Base-by-base conservation (phyloP, 768 basidiomycete species). In the Exsudoporus frostii region DNA sequence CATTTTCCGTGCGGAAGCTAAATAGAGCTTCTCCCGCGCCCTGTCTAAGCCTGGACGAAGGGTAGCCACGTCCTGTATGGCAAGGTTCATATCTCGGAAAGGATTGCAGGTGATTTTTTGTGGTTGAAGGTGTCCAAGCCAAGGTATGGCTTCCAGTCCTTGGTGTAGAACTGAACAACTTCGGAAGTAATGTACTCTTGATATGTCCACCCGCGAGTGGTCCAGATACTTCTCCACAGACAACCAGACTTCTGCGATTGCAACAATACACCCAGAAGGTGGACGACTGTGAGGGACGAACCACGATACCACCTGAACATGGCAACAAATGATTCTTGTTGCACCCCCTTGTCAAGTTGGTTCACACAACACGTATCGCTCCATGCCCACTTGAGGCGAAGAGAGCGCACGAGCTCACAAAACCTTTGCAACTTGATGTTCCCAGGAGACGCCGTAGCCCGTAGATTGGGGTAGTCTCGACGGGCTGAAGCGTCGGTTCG, bases 21-120 rank as follows among this genome's bases (percentile, higher is more conserved):
- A 3, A n/a, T 32, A 51, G 13, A 62, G 54, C 33, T 62, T 62
- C 49, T 62, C 60, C 2, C 61, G 61, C 17, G 49, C 60, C 20
- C 24, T 50, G 15, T 53, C 44, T 5, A 62, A 24, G 11, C 54
- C 57, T 0, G 61, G 60, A 5, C 5, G 37, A 47, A 56, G 60
- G 1, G 36, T 14, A 1, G 32, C 37, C n/a, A 58, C 4, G 1
- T 55, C 36, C 13, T 55, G 13, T 24, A 24, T n/a, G n/a, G n/a
- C n/a, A n/a, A n/a, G n/a, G n/a, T n/a, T n/a, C 32, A 38, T 20
- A 60, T 60, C 32, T 60, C 59, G 0, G 32, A 36, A 13, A 50
- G 24, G 3, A 61, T 42, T 9, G 15, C 2, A 17, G 48, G 45
- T 4, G 53, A 60, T 1, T 56, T 24, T 10, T 58, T 58, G 37